phyloP scores from a whole-genome alignment of 305 asterid genomes.

The Fraxinus velutina region DNA sequence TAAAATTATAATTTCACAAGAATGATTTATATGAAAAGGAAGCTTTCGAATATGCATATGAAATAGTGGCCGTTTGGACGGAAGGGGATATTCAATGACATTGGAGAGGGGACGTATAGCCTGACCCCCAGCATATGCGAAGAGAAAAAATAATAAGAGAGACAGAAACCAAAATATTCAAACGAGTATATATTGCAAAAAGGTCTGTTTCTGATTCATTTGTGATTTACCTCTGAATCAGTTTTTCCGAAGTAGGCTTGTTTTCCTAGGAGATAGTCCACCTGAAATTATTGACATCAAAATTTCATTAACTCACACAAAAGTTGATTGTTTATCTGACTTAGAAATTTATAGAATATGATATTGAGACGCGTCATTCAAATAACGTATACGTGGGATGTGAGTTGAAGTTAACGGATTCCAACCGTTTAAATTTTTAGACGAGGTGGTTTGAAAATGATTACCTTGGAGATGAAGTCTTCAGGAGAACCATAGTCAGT shows the following conservation, averaged over 20 bases:
- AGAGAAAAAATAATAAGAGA: neutral
- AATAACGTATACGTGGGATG: neutral
- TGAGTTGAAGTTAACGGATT: neutral
- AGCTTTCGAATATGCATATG: neutral
- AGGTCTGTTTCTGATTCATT: neutral
- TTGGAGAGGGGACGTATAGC: neutral
- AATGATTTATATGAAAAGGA: neutral
- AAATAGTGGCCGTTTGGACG: neutral
- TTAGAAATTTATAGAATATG: neutral
- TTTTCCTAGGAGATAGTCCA: constrained; percentile 82
- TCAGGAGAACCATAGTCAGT: constrained; percentile 80
- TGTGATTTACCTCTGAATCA: constrained; percentile 68
- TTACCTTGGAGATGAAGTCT: constrained; percentile 69
- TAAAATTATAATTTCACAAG: constrained; percentile 13
- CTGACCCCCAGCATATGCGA: neutral
- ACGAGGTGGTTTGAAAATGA: neutral
- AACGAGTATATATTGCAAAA: neutral
- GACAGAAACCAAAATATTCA: neutral
- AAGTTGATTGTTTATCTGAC: neutral
- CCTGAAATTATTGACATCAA: constrained; percentile 40
- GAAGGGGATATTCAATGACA: neutral
- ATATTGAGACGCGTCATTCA: neutral
- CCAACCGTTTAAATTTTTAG: neutral
- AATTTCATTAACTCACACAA: neutral
- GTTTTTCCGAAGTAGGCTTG: constrained; percentile 80